Evolutionary conservation across 1,139 yeast genomes (phyloP).

Genomic region (Geotrichum australiense): DNA sequence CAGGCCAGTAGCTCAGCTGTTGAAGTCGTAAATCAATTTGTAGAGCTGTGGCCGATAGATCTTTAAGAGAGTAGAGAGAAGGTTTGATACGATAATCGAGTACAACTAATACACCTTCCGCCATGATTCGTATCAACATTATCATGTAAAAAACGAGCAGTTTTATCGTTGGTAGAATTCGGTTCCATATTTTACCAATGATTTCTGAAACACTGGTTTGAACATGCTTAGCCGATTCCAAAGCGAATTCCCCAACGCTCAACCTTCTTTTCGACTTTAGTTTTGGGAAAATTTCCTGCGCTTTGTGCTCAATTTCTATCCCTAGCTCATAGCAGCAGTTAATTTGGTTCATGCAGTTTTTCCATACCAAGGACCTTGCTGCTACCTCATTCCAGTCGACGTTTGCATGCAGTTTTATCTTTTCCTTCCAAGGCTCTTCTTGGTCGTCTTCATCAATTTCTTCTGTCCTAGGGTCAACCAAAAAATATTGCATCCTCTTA

Average conservation of each 20-base stretch:
- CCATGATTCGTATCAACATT: constrained; percentile 23
- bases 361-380: constrained; percentile 19
- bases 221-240: constrained; percentile 27
- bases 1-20: constrained; percentile 74
- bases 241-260: constrained; percentile 25
- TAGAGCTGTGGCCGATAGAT: constrained; percentile 57
- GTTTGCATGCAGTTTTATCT: constrained; percentile 22
- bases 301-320: constrained; percentile 27
- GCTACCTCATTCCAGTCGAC: constrained; percentile 4
- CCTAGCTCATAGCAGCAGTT: constrained; percentile 34
- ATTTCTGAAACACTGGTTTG: constrained; percentile 20
- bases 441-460: constrained; percentile 44
- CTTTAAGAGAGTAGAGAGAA: constrained; percentile 34
- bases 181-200: constrained; percentile 16
- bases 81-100: constrained; percentile 35
- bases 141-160: constrained; percentile 16
- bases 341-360: constrained; percentile 30
- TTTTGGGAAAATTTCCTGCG: constrained; percentile 28
- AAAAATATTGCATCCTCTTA: constrained; percentile 67
- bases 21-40: constrained; percentile 74
- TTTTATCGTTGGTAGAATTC: constrained; percentile 7
- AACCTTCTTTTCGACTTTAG: constrained; percentile 22
- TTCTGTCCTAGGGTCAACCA: constrained; percentile 63
- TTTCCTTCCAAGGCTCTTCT: constrained; percentile 21
- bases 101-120: constrained; percentile 35